A percentile compares a stretch with the other conserved stretches of the same genome.
Evolutionary conservation across 1,284 basidiomycete genomes (phyloP).

Genomic region (Leucoagaricus sp.): DNA sequence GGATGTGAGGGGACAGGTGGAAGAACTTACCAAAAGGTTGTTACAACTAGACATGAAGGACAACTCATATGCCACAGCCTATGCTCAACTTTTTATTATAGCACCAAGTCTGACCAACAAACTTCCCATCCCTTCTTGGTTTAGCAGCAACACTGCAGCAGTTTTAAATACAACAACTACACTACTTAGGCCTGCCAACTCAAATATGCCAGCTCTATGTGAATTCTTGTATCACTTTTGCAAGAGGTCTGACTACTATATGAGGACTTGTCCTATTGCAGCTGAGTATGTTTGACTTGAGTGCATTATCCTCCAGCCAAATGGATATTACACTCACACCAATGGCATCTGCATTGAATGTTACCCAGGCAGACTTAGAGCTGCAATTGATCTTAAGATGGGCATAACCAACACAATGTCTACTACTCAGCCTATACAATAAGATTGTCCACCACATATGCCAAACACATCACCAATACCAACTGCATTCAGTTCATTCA

Average conservation of each 20-base stretch:
- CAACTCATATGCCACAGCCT: not conserved
- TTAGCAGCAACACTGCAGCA: not conserved
- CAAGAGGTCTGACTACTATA: not conserved
- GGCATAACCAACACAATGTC: not conserved
- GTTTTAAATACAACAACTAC: not conserved
- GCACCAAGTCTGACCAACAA: not conserved
- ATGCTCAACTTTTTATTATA: conserved; percentile 5
- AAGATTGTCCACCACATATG: not conserved
- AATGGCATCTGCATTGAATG: conserved; percentile 4
- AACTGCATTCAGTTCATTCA: not conserved
- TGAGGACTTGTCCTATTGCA: not conserved
- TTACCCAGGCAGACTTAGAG: conserved; percentile 1
- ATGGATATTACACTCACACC: not conserved
- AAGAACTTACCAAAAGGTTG: conserved; percentile 9
- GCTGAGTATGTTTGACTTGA: not conserved
- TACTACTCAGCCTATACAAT: not conserved
- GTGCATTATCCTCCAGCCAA: not conserved
- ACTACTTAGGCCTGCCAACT: no score
- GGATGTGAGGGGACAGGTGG: not conserved
- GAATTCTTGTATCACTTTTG: no score
- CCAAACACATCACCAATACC: not conserved
- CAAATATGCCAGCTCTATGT: not conserved
- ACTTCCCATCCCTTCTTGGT: not conserved
- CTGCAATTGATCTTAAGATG: not conserved
- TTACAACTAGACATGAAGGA: conserved; percentile 2